Conservation (phyloP, 129 eudicot genomes). For the Lonicera japonica region DNA sequence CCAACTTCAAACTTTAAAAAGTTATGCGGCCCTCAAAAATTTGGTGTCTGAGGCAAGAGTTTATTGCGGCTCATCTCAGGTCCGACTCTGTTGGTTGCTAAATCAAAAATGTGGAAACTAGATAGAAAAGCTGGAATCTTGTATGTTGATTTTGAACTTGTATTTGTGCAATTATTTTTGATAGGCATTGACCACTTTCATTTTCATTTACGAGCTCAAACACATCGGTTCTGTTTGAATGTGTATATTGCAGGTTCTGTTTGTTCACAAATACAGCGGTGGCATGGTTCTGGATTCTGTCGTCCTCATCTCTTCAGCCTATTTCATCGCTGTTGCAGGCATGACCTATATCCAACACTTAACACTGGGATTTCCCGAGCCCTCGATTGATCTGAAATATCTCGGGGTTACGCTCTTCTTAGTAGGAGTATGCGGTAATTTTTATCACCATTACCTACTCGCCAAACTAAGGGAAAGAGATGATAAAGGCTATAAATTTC, state of each 20-base stretch:
- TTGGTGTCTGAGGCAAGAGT: no score
- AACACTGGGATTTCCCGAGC: slow-evolving; percentile 33
- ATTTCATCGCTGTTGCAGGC: slow-evolving; percentile 19
- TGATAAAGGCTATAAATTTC: slow-evolving; percentile 53
- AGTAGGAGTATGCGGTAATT: slow-evolving; percentile 53
- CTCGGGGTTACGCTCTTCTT: slow-evolving; percentile 36
- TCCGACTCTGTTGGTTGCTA: no score
- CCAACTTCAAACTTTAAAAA: no score
- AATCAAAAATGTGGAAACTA: no score
- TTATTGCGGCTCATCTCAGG: no score
- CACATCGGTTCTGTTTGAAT: no score
- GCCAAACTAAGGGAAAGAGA: slow-evolving; percentile 40
- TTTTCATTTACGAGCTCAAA: no score
- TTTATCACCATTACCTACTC: slow-evolving; percentile 60
- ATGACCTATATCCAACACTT: slow-evolving; percentile 42
- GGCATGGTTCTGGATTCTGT: slow-evolving; percentile 25
- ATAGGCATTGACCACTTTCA: no score
- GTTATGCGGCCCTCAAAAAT: no score
- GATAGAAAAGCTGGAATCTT: no score
- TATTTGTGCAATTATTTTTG: no score
- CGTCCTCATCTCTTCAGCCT: slow-evolving; percentile 27
- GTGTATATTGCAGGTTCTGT: slow-evolving; percentile 36
- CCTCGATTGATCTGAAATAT: slow-evolving; percentile 41
- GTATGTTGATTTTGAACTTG: no score
- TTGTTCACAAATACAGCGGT: slow-evolving; percentile 69